Conservation (phyloP, 495 filamentous ascomycete genomes). For the Tuber umbilicatum region DNA sequence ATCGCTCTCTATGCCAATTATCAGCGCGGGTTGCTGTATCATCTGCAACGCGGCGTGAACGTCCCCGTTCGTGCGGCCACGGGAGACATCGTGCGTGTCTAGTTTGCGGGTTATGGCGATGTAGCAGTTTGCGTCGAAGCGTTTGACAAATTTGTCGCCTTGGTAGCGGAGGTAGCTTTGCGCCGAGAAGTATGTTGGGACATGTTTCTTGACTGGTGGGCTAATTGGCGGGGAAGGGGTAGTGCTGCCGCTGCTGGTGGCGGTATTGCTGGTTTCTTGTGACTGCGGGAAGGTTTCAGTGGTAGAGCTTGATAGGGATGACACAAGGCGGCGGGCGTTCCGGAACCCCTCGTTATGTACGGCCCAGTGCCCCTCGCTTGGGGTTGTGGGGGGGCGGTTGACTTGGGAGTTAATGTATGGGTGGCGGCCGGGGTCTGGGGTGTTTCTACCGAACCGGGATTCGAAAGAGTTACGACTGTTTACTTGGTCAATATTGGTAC, state of each 20-base stretch:
- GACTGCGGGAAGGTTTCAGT: constrained; percentile 8
- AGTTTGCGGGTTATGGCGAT: constrained; percentile 97
- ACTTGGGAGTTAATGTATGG: constrained; percentile 64
- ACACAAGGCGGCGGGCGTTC: constrained; percentile 45
- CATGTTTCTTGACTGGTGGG: constrained; percentile 27
- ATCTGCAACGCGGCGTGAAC: constrained; percentile 67
- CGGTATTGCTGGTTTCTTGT: neutral
- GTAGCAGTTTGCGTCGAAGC: constrained; percentile 97
- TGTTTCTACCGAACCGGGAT: constrained; percentile 86
- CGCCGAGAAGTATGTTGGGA: constrained; percentile 88
- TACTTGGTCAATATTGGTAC: constrained; percentile 11
- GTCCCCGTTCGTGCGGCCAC: constrained; percentile 50
- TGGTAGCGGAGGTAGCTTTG: constrained; percentile 99
- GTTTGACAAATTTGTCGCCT: constrained; percentile 89
- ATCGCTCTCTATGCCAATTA: constrained; percentile 89
- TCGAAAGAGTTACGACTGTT: constrained; percentile 92
- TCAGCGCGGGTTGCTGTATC: constrained; percentile 79
- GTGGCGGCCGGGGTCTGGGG: constrained; percentile 69
- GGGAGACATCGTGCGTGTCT: constrained; percentile 93
- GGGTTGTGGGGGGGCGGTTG: constrained; percentile 54
- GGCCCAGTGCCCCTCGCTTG: constrained; percentile 77
- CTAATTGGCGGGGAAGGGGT: neutral
- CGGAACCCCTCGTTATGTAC: constrained; percentile 94
- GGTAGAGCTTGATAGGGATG: constrained; percentile 12
- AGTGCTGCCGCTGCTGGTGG: neutral